phyloP scores from a whole-genome alignment of 2,329 filamentous ascomycete species.

The Apiospora koreana region DNA sequence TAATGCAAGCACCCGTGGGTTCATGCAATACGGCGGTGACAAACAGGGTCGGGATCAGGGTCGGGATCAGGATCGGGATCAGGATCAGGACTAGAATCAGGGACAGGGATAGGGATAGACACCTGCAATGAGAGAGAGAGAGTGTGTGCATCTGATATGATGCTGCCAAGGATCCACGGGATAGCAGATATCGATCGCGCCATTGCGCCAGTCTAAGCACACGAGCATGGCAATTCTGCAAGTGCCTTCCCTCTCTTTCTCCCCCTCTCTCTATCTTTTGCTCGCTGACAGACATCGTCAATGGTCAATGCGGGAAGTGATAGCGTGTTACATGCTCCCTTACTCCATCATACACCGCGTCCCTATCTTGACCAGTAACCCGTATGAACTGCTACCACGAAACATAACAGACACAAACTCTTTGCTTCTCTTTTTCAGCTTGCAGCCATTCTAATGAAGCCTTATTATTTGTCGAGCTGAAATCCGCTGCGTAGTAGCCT shows the following conservation, averaged over 20 bases:
- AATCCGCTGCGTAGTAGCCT: neutral
- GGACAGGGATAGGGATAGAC: neutral
- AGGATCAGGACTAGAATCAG: neutral
- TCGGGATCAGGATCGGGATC: neutral
- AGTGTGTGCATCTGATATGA: neutral
- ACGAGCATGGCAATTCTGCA: neutral
- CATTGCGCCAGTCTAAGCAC: neutral
- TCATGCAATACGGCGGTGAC: slow-evolving; percentile 10
- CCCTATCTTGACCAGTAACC: neutral
- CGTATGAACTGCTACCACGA: neutral
- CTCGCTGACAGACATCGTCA: no score
- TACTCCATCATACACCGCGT: neutral
- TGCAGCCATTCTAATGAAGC: neutral
- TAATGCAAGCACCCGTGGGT: slow-evolving; percentile 16
- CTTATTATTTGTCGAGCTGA: neutral
- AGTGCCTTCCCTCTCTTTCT: neutral
- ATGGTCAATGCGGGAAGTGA: neutral
- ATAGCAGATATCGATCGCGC: neutral
- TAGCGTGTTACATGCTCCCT: neutral
- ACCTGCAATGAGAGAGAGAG: neutral
- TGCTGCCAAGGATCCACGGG: neutral
- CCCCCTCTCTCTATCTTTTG: neutral
- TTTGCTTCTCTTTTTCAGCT: neutral
- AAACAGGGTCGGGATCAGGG: neutral
- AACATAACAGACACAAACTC: neutral